These are phyloP conservation scores for Fonsecaea monophora DNA, from an alignment of 2,329 filamentous ascomycete species.

Conservation along the genomic window DNA sequence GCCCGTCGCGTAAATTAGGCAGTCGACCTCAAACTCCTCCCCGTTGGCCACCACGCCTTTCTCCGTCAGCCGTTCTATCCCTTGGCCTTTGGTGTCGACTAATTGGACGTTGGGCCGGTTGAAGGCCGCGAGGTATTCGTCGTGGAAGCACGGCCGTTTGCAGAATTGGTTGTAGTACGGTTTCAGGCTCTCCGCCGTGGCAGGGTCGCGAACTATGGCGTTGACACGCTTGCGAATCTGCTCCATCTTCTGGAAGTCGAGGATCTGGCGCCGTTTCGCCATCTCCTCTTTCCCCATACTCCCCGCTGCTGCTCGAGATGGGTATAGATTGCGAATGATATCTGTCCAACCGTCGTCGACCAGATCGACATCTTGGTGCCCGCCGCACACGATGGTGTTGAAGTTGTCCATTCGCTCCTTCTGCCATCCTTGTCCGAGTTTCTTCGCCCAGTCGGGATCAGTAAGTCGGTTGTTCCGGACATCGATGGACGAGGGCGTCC, in stretches of 20 bases:
- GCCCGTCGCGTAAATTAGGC: slow-evolving; percentile 57
- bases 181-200: slow-evolving; percentile 61
- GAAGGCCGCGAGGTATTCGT: slow-evolving; percentile 65
- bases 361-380: slow-evolving; percentile 35
- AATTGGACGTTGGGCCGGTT: slow-evolving; percentile 66
- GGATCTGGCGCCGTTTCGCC: slow-evolving; percentile 28
- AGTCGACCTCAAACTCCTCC: slow-evolving; percentile 57
- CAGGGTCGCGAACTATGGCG: slow-evolving; percentile 58
- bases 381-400: slow-evolving; percentile 39
- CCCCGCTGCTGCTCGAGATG: not conserved
- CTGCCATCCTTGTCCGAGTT: slow-evolving; percentile 41
- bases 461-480: slow-evolving; percentile 38
- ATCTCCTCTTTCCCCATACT: slow-evolving; percentile 8
- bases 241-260: slow-evolving; percentile 37
- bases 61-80: slow-evolving; percentile 56
- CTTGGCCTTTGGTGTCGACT: slow-evolving; percentile 64
- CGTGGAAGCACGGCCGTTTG: slow-evolving; percentile 69
- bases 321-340: slow-evolving; percentile 28
- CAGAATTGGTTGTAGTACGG: slow-evolving; percentile 68
- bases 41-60: slow-evolving; percentile 57
- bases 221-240: slow-evolving; percentile 53
- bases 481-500: slow-evolving; percentile 46
- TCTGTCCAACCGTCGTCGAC: slow-evolving; percentile 44
- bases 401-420: slow-evolving; percentile 42
- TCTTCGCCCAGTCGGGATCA: slow-evolving; percentile 23